Base-by-base conservation (phyloP, 306 rosid genomes). In the Lotus japonicus region DNA sequence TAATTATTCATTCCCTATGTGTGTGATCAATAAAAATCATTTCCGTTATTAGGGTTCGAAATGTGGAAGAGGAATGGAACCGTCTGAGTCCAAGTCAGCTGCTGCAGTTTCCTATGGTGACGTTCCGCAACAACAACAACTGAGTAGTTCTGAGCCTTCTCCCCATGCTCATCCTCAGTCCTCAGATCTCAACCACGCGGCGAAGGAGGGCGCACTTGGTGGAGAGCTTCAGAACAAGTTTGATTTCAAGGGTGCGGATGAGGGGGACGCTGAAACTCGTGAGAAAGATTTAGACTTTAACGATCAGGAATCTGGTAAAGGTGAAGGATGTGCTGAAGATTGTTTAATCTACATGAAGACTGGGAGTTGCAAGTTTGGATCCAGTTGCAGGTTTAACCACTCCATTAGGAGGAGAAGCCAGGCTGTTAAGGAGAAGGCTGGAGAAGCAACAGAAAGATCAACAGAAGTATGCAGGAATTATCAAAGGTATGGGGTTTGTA, bases 341-440 rank as follows among this genome's bases (percentile, higher is more conserved):
- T 91, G 97, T 62, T 46, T 88, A 4, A 88, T 68, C 68, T 91
- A 88, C 66, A 79, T 91, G 15, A 91, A 80, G 82, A 91, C 94
- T 39, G 89, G 97, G 64, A 74, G 67, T 71, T 91, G 97, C 69
- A 88, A 87, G 73, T 91, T 88, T 53, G 96, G 94, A 65, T 77
- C 84, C 77, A 78, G 82, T 69, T 88, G 97, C 89, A 91, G 81
- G 78, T 91, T 88, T 60, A 91, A 91, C 68, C 97, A 91, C 56
- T 94, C 97, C 15, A 70, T 52, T 41, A 26, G 2, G 23, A 21
- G 31, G 31, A 26, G 4, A 26, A 26, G 31, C 31, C 31, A 26
- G 31, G 31, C 23, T 21, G 23, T 21, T 21, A 77, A 66, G 77
- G 97, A 86, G 77, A 79, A 71, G 77, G 50, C 54, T 33, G 77